A percentile compares a stretch with the other conserved stretches of the same genome.
Conservation (phyloP, 495 filamentous ascomycete genomes). For the Aspergillus kassunensis region DNA sequence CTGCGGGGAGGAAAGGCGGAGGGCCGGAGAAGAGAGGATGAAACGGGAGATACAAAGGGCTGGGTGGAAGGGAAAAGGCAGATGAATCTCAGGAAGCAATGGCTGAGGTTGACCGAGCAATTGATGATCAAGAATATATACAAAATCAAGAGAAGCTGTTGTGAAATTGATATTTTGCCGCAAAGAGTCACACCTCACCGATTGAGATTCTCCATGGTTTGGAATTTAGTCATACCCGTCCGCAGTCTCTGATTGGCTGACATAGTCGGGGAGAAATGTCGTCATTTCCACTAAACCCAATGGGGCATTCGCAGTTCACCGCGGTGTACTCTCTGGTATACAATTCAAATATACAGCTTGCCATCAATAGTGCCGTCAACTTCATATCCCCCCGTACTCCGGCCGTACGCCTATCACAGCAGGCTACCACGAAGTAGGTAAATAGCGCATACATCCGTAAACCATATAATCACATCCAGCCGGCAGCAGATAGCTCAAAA, state of each 20-base stretch:
- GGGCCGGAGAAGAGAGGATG: neutral
- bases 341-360: neutral
- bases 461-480: no score
- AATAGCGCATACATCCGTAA: no score
- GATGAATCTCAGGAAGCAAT: neutral
- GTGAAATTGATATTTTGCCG: constrained; percentile 14
- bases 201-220: neutral
- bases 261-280: constrained; percentile 11
- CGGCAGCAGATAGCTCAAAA: no score
- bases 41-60: neutral
- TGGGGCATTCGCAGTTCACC: neutral
- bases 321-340: neutral
- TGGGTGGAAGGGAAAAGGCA: neutral
- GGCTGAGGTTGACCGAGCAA: neutral
- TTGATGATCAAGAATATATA: neutral
- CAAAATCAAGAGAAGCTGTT: neutral
- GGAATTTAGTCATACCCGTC: constrained; percentile 11
- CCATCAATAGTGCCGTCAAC: constrained; percentile 1
- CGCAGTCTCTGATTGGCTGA: constrained; percentile 9
- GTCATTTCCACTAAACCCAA: constrained; percentile 19
- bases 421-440: neutral
- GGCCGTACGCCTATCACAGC: constrained; percentile 1
- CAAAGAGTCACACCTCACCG: constrained; percentile 17
- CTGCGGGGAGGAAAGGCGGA: constrained; percentile 29
- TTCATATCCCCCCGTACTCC: constrained; percentile 6